Evolutionary conservation across 768 basidiomycete species (phyloP), one percentile per base, ranked within the genome.

Genomic region (Boletus vermiculosoides): DNA sequence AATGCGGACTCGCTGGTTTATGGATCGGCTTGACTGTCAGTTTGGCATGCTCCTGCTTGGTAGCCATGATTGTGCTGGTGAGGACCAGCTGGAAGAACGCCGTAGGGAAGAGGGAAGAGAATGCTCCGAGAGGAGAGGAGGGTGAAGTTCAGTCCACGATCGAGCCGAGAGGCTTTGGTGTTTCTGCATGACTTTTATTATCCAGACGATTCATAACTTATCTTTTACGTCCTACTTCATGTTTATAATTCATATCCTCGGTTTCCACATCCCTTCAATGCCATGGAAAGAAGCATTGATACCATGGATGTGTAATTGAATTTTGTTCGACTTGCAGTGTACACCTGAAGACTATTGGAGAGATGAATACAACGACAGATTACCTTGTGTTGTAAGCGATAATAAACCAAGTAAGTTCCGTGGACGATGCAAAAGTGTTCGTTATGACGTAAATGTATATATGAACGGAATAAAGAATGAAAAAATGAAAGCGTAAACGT

Each of bases 1-100:
- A 55, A 22, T 62, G 69, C 69, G 69, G 64, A 11, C 69, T 70
- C 13, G 54, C 53, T 44, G 67, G 68, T 8, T 20, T 70, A 18
- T 69, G 66, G 69, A 39, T 50, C 23, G 64, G 66, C 10, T 59
- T 69, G 53, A 61, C 49, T 33, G 22, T 57, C 41, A 69, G 68
- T 54, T 40, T 69, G 52, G 49, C 56, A 15, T 69, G 47, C 42
- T 61, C 64, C 0, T 68, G 52, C 25, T 47, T 64, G 53, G 46
- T 69, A 11, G 62, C 62, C n/a, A 44, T 31, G 22, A 33, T 60
- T 25, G 64, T 68, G 44, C 45, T 71, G 11, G 56, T 59, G 50
- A 64, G 47, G 36, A 50, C 47, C 39, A 57, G 55, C 34, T 69
- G 67, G 69, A 51, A 46, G 45, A 60, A 52, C 5, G 51, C 54